These are phyloP conservation scores for Crataegus laevigata DNA, from an alignment of 306 rosid genomes.

Conservation along the genomic window DNA sequence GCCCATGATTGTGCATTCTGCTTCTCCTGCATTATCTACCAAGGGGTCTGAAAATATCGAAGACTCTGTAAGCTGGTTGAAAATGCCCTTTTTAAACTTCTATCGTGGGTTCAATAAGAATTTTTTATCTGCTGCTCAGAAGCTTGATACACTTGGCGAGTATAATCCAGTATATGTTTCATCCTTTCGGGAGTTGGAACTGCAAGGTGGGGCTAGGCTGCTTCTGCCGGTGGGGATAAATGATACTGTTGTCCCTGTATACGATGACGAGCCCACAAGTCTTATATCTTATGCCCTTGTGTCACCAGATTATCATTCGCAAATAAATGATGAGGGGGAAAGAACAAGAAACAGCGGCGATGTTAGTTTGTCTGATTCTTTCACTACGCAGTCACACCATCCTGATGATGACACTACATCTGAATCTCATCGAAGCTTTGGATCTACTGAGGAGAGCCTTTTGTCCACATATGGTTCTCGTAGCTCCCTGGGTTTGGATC, in stretches of 20 bases:
- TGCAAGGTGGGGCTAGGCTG: conserved; percentile 67
- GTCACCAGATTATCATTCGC: conserved; percentile 51
- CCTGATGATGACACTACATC: conserved; percentile 45
- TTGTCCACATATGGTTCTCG: conserved; percentile 59
- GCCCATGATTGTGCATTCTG: conserved; percentile 25
- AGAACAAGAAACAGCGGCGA: conserved; percentile 46
- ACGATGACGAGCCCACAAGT: conserved; percentile 91
- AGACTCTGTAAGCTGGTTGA: conserved; percentile 59
- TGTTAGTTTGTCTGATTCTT: conserved; percentile 38
- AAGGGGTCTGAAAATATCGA: conserved; percentile 50
- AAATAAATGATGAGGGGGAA: conserved; percentile 52
- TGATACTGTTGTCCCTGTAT: conserved; percentile 79
- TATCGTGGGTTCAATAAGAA: conserved; percentile 59
- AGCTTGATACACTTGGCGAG: conserved; percentile 44
- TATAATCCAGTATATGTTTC: conserved; percentile 62
- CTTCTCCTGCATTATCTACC: conserved; percentile 18
- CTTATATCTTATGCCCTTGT: conserved; percentile 70
- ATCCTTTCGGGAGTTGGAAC: conserved; percentile 60
- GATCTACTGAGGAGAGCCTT: conserved; percentile 54
- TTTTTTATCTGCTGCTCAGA: conserved; percentile 44
- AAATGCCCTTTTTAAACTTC: conserved; percentile 62
- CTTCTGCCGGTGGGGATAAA: conserved; percentile 64
- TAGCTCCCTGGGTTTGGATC: conserved; percentile 46
- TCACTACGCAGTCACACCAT: conserved; percentile 36
- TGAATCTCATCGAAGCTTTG: conserved; percentile 51